Evolutionary conservation across 1,284 basidiomycete genomes (phyloP).

Genomic region (Veloboletus limbatus): DNA sequence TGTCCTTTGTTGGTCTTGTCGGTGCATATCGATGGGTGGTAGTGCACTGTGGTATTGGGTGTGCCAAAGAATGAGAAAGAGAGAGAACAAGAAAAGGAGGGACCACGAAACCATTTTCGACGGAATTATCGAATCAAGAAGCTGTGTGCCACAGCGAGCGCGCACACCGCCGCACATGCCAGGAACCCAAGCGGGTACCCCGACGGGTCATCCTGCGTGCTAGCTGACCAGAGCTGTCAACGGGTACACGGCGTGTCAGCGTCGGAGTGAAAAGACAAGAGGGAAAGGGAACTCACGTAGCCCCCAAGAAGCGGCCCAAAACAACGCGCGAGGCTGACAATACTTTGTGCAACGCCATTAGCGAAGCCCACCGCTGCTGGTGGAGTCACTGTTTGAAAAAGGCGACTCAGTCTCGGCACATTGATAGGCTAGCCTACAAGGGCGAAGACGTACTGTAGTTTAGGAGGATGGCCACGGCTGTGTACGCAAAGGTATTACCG

Average conservation of each 20-base stretch:
- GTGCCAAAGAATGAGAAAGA: background rate
- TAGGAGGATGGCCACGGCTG: constrained; percentile 71
- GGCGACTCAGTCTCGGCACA: background rate
- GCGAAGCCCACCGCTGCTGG: constrained; percentile 72
- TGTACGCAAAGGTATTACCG: constrained; percentile 75
- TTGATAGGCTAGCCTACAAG: background rate
- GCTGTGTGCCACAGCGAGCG: constrained; percentile 62
- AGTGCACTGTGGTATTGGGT: background rate
- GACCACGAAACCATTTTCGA: background rate
- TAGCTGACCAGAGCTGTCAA: constrained; percentile 69
- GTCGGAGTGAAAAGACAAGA: background rate
- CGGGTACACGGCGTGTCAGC: background rate
- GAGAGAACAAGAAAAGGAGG: background rate
- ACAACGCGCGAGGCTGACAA: constrained; percentile 78
- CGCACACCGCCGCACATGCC: constrained; percentile 58
- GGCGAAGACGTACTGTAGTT: constrained; percentile 64
- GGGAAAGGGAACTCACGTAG: constrained; percentile 49
- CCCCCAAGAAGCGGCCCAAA: constrained; percentile 77
- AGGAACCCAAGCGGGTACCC: constrained; percentile 76
- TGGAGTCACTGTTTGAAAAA: constrained; percentile 63
- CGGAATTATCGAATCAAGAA: constrained; percentile 60
- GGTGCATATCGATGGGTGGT: background rate
- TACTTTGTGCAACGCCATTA: constrained; percentile 80
- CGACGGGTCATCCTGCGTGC: constrained; percentile 62
- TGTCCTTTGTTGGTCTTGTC: no score